phyloP scores from a whole-genome alignment of 495 filamentous ascomycete genomes.

The Annulohypoxylon maeteangense region DNA sequence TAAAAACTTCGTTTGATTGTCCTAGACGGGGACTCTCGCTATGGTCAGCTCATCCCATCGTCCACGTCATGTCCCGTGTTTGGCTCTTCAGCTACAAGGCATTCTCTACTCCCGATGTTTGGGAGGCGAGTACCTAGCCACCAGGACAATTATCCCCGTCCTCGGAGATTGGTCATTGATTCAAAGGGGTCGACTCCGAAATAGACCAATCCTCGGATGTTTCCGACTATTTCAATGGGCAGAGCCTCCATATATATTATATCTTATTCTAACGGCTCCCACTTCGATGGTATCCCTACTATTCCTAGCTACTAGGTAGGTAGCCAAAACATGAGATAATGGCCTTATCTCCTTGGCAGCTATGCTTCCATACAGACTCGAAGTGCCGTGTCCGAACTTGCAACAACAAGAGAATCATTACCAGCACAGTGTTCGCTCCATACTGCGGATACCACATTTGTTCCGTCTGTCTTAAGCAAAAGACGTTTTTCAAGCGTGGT shows the following conservation, averaged over 20 bases:
- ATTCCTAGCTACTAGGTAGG: background rate
- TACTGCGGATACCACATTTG: constrained; percentile 34
- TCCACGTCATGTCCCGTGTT: constrained; percentile 39
- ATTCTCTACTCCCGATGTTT: constrained; percentile 5
- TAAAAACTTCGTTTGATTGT: constrained; percentile 7
- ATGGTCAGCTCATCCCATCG: background rate
- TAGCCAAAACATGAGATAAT: background rate
- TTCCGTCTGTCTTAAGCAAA: constrained; percentile 10
- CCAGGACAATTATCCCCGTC: background rate
- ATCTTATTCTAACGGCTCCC: background rate
- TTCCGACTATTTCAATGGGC: background rate
- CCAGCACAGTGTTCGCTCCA: constrained; percentile 3
- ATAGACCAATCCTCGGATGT: background rate
- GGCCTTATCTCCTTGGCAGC: constrained; percentile 38
- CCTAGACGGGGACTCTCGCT: background rate
- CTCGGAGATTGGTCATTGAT: background rate
- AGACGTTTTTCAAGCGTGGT: constrained; percentile 26
- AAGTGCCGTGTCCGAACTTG: constrained; percentile 32
- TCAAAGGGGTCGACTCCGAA: constrained; percentile 1
- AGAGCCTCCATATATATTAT: background rate
- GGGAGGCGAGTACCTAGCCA: background rate
- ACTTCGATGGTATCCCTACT: background rate
- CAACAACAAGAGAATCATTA: constrained; percentile 29
- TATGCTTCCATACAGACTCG: constrained; percentile 38
- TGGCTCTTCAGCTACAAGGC: constrained; percentile 3